Evolutionary conservation across 2,329 filamentous ascomycete genomes (phyloP), one percentile per base, ranked within the genome.

Genomic region (Diaporthe vexans): DNA sequence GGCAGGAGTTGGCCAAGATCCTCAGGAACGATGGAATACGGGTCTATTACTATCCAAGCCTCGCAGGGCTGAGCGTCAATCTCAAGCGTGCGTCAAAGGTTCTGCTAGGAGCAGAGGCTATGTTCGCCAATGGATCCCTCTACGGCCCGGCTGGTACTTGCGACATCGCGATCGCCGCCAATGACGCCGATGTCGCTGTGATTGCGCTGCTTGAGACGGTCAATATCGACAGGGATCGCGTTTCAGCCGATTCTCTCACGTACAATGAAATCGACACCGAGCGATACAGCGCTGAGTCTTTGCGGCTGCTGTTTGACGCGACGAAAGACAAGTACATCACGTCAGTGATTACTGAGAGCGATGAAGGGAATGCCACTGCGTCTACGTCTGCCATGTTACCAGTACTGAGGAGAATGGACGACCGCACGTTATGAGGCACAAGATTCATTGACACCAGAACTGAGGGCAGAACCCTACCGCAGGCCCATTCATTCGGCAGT

Each of bases 101-200:
- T 13, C 90, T 98, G 69, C 87, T 99, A 1, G 95, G 95, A 17
- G 95, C 95, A 6, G 95, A 98, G 81, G 94, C 95, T 52, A 97
- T 99, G 91, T 97, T 98, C 85, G 95, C 94, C 78, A 98, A 98
- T 83, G 97, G 97, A 10, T 91, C 94, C 46, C 89, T 99, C 78
- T 97, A 97, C 83, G 96, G 94, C 6, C 91, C 95, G 26, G 91
- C 95, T 13, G 97, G 97, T 75, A 98, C 95, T 4, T 94, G 94
- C 33, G 91, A 97, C 74, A 90, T 98, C 13, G 95, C 96, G 24
- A 93, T 97, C 86, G 91, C 93, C 56, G 96, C 95, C 8, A 91
- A 92, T 69, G 91, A 94, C 73, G 88, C 91, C 26, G 92, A 93
- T 74, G 90, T 95, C 51, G 94, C 94, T 0, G 94, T 98, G 74